phyloP scores from a whole-genome alignment of 371 early-diverging fungal genomes.

The Apophysomyces variabilis region DNA sequence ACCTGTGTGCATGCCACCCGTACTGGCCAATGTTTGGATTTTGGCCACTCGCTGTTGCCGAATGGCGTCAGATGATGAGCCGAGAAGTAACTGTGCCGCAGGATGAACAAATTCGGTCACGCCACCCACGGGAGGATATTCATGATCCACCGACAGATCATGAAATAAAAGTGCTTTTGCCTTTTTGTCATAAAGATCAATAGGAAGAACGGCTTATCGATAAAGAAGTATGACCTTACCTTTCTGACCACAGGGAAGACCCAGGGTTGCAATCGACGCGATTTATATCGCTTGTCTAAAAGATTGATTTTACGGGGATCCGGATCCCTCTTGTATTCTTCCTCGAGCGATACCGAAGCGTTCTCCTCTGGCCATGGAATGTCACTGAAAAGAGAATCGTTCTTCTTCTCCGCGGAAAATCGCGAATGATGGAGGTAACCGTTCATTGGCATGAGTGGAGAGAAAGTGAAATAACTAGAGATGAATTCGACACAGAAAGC shows the following conservation, averaged over 20 bases:
- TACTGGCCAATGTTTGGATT: slow-evolving; percentile 86
- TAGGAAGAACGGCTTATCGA: too few species aligned
- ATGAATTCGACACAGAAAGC: not conserved
- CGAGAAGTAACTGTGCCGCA: slow-evolving; percentile 71
- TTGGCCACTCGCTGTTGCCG: slow-evolving; percentile 65
- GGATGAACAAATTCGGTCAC: slow-evolving; percentile 31
- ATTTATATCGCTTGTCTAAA: slow-evolving; percentile 88
- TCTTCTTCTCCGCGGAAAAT: not conserved
- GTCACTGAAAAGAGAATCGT: not conserved
- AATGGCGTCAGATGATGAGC: slow-evolving; percentile 64
- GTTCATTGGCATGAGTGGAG: not conserved
- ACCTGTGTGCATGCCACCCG: slow-evolving; percentile 81
- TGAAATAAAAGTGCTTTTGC: slow-evolving; percentile 71
- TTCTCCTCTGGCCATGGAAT: not conserved
- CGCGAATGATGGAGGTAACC: not conserved
- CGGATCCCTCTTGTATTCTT: slow-evolving; percentile 71
- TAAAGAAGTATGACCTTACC: slow-evolving; percentile 32
- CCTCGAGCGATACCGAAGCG: slow-evolving; percentile 15
- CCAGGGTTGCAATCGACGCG: slow-evolving; percentile 85
- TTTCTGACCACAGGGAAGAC: slow-evolving; percentile 84
- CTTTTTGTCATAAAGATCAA: slow-evolving; percentile 28
- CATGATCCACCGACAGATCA: slow-evolving; percentile 76
- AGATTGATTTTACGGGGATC: slow-evolving; percentile 77
- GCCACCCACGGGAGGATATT: slow-evolving; percentile 85
- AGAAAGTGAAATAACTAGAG: not conserved